These are phyloP conservation scores for Dactylonectria estremocensis DNA, from an alignment of 2,329 filamentous ascomycete species.

Conservation along the genomic window DNA sequence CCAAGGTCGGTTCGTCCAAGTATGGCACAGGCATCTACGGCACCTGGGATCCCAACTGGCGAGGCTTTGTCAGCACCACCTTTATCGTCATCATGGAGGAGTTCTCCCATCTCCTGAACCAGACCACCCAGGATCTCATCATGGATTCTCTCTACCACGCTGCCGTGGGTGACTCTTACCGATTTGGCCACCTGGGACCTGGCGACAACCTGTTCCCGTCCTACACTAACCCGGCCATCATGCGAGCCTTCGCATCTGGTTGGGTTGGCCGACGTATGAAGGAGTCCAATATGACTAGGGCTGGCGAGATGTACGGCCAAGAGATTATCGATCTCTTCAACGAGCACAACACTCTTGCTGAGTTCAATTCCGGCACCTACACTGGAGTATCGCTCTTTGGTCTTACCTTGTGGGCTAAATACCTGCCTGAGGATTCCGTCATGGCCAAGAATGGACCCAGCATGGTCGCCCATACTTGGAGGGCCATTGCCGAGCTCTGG, in stretches of 20 bases:
- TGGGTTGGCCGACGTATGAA: slow-evolving; percentile 70
- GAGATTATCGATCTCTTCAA: slow-evolving; percentile 72
- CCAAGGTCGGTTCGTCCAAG: slow-evolving; percentile 65
- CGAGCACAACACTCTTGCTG: slow-evolving; percentile 69
- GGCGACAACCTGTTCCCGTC: slow-evolving; percentile 74
- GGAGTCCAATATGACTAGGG: slow-evolving; percentile 71
- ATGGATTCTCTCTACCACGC: slow-evolving; percentile 68
- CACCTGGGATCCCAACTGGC: slow-evolving; percentile 76
- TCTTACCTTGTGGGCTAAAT: slow-evolving; percentile 72
- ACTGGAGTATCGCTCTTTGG: slow-evolving; percentile 74
- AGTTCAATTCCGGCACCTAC: slow-evolving; percentile 76
- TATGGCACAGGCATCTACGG: slow-evolving; percentile 70
- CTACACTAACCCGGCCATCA: slow-evolving; percentile 73
- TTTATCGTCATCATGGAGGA: slow-evolving; percentile 73
- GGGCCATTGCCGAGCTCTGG: slow-evolving; percentile 66
- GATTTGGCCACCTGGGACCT: slow-evolving; percentile 69
- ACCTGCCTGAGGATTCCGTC: slow-evolving; percentile 67
- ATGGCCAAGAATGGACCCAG: slow-evolving; percentile 66
- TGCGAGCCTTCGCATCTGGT: slow-evolving; percentile 73
- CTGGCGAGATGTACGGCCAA: slow-evolving; percentile 70
- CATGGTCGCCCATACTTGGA: slow-evolving; percentile 70
- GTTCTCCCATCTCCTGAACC: slow-evolving; percentile 63
- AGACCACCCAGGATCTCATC: slow-evolving; percentile 59
- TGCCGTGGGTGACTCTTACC: slow-evolving; percentile 72
- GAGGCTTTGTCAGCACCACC: slow-evolving; percentile 73